Evolutionary conservation across 768 basidiomycete genomes (phyloP).

Genomic region (Suillus brevipes): DNA sequence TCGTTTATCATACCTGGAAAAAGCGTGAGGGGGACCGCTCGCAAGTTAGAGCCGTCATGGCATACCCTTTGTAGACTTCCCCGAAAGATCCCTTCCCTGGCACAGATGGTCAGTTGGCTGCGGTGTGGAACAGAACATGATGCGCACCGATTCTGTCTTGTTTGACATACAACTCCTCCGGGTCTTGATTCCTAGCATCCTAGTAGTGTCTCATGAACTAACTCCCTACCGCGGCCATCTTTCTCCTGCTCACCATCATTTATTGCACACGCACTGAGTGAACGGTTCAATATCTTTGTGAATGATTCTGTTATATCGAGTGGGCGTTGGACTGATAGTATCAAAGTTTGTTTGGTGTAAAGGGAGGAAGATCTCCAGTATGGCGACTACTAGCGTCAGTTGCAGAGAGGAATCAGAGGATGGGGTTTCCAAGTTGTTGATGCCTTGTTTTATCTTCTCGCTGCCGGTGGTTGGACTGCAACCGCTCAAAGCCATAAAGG

Average conservation of each 20-base stretch:
- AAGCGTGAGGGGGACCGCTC: constrained; percentile 8
- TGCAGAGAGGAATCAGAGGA: neutral
- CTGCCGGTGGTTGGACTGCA: neutral
- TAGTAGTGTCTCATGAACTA: constrained; percentile 33
- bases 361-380: neutral
- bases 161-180: constrained; percentile 95
- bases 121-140: constrained; percentile 12
- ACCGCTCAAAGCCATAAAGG: constrained; percentile 8
- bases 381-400: neutral
- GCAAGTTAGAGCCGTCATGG: neutral
- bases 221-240: neutral
- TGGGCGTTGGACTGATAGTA: neutral
- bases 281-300: neutral
- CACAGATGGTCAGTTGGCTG: constrained; percentile 19
- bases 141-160: constrained; percentile 92
- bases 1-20: constrained; percentile 83
- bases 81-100: constrained; percentile 98
- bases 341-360: neutral
- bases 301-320: constrained; percentile 7
- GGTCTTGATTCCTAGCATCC: constrained; percentile 79
- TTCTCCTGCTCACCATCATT: constrained; percentile 12
- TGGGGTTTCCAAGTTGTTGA: neutral
- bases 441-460: constrained; percentile 11
- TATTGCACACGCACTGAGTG: constrained; percentile 1
- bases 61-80: constrained; percentile 98